Percentiles rank a stretch among this genome's conserved stretches.
These are phyloP conservation scores for Fragaria vesca DNA, from an alignment of 306 rosid genomes.

Conservation along the genomic window DNA sequence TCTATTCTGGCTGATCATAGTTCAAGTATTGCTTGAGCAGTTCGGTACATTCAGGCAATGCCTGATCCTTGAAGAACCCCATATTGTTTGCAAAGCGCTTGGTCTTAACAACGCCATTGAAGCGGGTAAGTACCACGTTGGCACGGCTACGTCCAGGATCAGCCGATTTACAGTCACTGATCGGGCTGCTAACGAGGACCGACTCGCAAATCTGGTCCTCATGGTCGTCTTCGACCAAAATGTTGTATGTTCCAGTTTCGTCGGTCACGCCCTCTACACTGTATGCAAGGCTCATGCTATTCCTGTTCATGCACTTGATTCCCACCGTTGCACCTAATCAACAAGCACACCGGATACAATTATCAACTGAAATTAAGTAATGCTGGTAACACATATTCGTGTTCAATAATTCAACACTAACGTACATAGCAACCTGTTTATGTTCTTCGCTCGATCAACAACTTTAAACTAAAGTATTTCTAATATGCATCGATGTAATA, in stretches of 20 bases:
- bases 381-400: not conserved
- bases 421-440: too few relatives aligned
- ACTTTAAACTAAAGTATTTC: too few relatives aligned
- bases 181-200: conserved; percentile 49
- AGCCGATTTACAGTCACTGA: conserved; percentile 31
- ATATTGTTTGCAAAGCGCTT: conserved; percentile 53
- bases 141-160: conserved; percentile 54
- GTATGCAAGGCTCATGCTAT: conserved; percentile 28
- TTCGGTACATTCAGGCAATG: conserved; percentile 36
- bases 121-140: conserved; percentile 48
- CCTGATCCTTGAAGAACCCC: conserved; percentile 56
- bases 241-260: conserved; percentile 42
- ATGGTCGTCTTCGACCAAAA: conserved; percentile 49
- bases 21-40: conserved; percentile 47
- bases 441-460: too few relatives aligned
- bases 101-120: conserved; percentile 47
- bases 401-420: too few relatives aligned
- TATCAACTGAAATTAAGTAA: not conserved
- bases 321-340: conserved; percentile 61
- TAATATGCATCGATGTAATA: too few relatives aligned
- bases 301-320: conserved; percentile 51
- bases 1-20: conserved; percentile 21
- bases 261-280: conserved; percentile 47
- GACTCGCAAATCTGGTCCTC: conserved; percentile 50
- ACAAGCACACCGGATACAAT: not conserved